These are phyloP conservation scores for Pseudogymnoascus sp. DNA, from an alignment of 2,329 filamentous ascomycete genomes.

Conservation along the genomic window DNA sequence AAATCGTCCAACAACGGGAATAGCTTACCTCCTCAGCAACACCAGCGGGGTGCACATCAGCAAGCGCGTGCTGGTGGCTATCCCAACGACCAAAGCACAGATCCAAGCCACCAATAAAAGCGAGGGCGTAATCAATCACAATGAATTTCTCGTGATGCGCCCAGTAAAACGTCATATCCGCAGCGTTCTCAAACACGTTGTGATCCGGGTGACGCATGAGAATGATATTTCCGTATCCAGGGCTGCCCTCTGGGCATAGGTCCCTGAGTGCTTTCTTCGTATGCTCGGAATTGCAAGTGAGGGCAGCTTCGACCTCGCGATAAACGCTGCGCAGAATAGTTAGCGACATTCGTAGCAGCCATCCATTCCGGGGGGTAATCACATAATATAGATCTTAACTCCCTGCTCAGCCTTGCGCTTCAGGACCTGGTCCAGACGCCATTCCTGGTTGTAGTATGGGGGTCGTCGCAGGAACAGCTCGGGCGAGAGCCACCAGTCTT, in stretches of 20 bases:
- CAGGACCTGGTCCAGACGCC: slow-evolving; percentile 75
- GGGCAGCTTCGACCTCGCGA: slow-evolving; percentile 54
- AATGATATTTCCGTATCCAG: slow-evolving; percentile 80
- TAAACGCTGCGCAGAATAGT: not conserved
- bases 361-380: not conserved
- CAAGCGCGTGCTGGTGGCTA: slow-evolving; percentile 70
- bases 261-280: slow-evolving; percentile 79
- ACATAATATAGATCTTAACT: slow-evolving; percentile 83
- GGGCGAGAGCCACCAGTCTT: slow-evolving; percentile 93
- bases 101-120: slow-evolving; percentile 91
- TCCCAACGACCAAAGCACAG: slow-evolving; percentile 97
- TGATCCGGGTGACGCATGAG: slow-evolving; percentile 91
- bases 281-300: slow-evolving; percentile 89
- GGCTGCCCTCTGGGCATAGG: slow-evolving; percentile 73
- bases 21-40: slow-evolving; percentile 56
- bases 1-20: not conserved
- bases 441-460: slow-evolving; percentile 75
- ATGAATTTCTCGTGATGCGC: slow-evolving; percentile 98
- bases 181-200: slow-evolving; percentile 86
- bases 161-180: slow-evolving; percentile 97
- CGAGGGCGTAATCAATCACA: slow-evolving; percentile 82
- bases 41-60: slow-evolving; percentile 81
- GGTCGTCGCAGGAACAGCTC: slow-evolving; percentile 81
- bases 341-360: slow-evolving; percentile 72
- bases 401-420: slow-evolving; percentile 86